Percentiles rank a stretch among this genome's conserved stretches.
These are phyloP conservation scores for Dianthus caryophyllus DNA, from an alignment of 148 eudicot species.

Conservation along the genomic window DNA sequence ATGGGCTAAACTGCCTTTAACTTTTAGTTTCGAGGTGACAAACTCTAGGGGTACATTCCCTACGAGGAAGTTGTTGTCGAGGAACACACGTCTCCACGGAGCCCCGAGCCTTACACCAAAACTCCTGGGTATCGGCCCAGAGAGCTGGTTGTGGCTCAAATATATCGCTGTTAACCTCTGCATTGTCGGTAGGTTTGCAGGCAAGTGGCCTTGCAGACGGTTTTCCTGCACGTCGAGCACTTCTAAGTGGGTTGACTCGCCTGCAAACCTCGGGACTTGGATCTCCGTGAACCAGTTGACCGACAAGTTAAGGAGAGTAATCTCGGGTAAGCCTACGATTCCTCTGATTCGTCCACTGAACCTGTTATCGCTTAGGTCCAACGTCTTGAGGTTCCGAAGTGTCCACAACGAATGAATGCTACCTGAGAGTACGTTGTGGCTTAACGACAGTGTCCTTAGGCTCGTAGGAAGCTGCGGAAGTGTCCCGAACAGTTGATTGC, in stretches of 20 bases:
- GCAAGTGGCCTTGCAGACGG: conserved; percentile 47
- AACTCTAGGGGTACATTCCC: conserved; percentile 56
- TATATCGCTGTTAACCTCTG: conserved; percentile 37
- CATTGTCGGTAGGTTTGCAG: conserved; percentile 49
- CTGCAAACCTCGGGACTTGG: conserved; percentile 36
- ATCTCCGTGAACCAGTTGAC: conserved; percentile 44
- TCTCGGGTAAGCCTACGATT: conserved; percentile 43
- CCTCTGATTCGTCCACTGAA: conserved; percentile 45
- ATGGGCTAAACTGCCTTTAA: conserved; percentile 49
- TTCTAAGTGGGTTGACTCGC: conserved; percentile 33
- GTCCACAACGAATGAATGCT: conserved; percentile 34
- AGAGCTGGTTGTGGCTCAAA: conserved; percentile 50
- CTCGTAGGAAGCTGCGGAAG: conserved; percentile 49
- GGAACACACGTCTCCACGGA: conserved; percentile 48
- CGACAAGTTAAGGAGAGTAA: conserved; percentile 41
- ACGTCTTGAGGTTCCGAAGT: conserved; percentile 29
- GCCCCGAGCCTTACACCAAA: conserved; percentile 40
- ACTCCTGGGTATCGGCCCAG: conserved; percentile 52
- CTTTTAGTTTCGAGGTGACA: not conserved
- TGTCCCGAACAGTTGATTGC: conserved; percentile 47
- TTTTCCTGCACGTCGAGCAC: conserved; percentile 53
- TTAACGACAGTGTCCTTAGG: conserved; percentile 31
- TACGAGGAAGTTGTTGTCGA: conserved; percentile 56
- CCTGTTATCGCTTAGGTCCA: conserved; percentile 63
- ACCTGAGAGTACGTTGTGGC: conserved; percentile 54